Evolutionary conservation across 208 protist genomes (phyloP), one percentile per base, ranked within the genome.

Genomic region (Phytomonas francai): DNA sequence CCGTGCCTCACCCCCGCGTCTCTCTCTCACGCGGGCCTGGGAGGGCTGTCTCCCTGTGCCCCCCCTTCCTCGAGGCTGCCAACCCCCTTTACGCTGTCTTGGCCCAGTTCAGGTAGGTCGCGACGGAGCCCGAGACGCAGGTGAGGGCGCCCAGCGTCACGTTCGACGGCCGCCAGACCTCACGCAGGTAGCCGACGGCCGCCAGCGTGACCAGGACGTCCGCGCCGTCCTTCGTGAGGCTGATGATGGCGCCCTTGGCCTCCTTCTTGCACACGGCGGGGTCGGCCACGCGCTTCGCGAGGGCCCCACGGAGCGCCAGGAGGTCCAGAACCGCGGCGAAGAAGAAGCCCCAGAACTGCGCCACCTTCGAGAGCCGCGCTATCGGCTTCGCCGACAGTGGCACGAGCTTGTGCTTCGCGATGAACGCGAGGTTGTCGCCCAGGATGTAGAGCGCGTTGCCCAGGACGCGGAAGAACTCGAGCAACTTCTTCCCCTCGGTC

Each of bases 291-390:
- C 79, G 78, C 81, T 86, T 89, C 67, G 76, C 61, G 33, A 91
- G 76, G 39, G 81, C 85, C 54, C 65, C 74, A 34, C 72, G 78
- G 11, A 97, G 69, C 22, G 86, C 81, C 59, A 93, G 72, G 63
- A 94, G 68, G 74, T 97, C 89, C 42, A 97, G 85, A 49, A 92
- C 86, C 49, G 79, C 76, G n/a, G 89, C 89, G 39, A 94, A 74
- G 73, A 97, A 85, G 81, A 93, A 97, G 65, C 89, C 89, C 88
- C 87, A 97, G 87, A 97, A 97, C 83, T 97, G 92, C 1, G 85
- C 89, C 12, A 88, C 74, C 79, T 95, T 95, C 25, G 83, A 78
- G 71, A 72, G 72, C 71, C 78, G 79, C 58, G 82, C 78, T 62
- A 88, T 74, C 29, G 19, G 29, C 78, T 89, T 89, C 29, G 80